Percentiles rank a stretch among this genome's conserved stretches.
These are phyloP conservation scores for Rhodofomes roseus DNA, from an alignment of 1,284 basidiomycete genomes.

Conservation along the genomic window DNA sequence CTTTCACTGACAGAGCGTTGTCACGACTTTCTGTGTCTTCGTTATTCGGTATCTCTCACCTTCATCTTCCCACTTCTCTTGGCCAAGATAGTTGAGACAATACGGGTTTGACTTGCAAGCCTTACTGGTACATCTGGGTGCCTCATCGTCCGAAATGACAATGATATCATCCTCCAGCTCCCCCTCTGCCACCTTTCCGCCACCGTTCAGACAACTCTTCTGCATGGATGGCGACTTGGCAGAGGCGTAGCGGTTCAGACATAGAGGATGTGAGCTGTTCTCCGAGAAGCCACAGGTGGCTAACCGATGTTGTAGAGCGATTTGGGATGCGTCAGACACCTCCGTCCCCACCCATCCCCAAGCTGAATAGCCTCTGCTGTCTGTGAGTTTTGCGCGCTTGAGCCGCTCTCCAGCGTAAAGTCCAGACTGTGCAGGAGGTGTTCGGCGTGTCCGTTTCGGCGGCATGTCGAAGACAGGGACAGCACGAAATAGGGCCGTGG, in stretches of 20 bases:
- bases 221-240: constrained; percentile 11
- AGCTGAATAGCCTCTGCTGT: constrained; percentile 40
- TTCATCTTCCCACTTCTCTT: constrained; percentile 71
- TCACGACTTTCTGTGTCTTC: not conserved
- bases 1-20: constrained; percentile 39
- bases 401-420: constrained; percentile 57
- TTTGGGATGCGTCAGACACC: constrained; percentile 48
- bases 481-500: not conserved
- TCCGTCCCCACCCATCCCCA: constrained; percentile 81
- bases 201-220: constrained; percentile 4
- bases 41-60: constrained; percentile 31
- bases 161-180: constrained; percentile 60
- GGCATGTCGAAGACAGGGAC: constrained; percentile 38
- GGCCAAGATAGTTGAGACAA: constrained; percentile 84
- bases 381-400: constrained; percentile 50
- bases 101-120: constrained; percentile 71
- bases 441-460: constrained; percentile 57
- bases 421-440: constrained; percentile 45
- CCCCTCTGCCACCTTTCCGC: constrained; percentile 22
- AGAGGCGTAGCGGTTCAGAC: constrained; percentile 48
- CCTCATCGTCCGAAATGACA: constrained; percentile 65
- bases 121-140: constrained; percentile 53
- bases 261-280: constrained; percentile 44
- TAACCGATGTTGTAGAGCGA: constrained; percentile 61
- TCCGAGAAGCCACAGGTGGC: constrained; percentile 64